These are phyloP conservation scores for Leonotis leonurus DNA, from an alignment of 257 asterid genomes.

Conservation along the genomic window DNA sequence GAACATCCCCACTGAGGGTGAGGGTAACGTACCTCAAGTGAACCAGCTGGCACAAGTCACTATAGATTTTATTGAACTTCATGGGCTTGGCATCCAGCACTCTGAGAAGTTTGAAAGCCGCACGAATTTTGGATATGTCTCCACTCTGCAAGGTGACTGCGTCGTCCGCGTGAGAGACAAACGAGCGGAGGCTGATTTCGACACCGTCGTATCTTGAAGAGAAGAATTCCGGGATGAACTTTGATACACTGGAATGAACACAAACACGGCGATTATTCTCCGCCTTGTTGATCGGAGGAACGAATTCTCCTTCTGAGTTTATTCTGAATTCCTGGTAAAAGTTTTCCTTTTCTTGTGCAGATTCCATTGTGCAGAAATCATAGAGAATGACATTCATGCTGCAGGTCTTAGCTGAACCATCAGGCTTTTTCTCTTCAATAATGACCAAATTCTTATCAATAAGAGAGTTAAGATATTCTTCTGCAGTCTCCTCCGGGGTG, in stretches of 20 bases:
- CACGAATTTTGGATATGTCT: conserved; percentile 18
- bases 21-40: conserved; percentile 19
- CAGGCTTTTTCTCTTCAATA: neutral
- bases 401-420: conserved; percentile 34
- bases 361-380: conserved; percentile 26
- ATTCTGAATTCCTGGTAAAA: conserved; percentile 5
- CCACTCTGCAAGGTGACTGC: neutral
- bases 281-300: neutral
- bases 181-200: conserved; percentile 17
- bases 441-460: conserved; percentile 23
- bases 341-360: neutral
- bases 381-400: conserved; percentile 23
- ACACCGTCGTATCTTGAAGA: neutral
- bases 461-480: conserved; percentile 17
- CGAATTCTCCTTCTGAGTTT: neutral
- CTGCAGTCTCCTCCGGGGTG: conserved; percentile 27
- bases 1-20: conserved; percentile 1
- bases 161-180: conserved; percentile 12
- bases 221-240: neutral
- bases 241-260: conserved; percentile 16
- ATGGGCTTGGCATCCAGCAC: conserved; percentile 6
- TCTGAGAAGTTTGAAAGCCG: conserved; percentile 24
- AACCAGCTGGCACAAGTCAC: neutral
- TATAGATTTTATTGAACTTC: neutral
- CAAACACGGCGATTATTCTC: conserved; percentile 22